Evolutionary conservation across 2,329 filamentous ascomycete genomes (phyloP).

Genomic region (Trichoderma sp.): DNA sequence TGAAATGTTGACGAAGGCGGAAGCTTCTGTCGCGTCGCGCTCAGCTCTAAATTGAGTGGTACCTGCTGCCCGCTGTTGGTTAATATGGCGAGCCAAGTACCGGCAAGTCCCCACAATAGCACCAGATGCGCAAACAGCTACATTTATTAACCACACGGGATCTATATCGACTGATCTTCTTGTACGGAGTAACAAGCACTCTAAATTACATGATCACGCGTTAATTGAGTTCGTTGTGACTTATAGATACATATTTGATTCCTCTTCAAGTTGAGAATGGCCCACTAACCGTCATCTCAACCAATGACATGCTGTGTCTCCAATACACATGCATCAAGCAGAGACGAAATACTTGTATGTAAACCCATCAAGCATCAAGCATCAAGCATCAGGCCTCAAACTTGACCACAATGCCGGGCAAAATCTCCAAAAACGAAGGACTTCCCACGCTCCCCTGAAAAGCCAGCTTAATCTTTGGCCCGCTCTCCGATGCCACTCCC

Average conservation of each 20-base stretch:
- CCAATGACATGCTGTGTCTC: no score
- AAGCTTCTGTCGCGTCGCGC: constrained; percentile 5
- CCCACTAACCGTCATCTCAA: no score
- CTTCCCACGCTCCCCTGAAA: constrained; percentile 19
- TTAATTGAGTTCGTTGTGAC: no score
- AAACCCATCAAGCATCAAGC: background rate
- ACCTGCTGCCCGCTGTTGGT: background rate
- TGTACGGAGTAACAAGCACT: no score
- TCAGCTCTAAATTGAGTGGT: background rate
- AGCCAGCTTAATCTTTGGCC: constrained; percentile 18
- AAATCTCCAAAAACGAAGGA: constrained; percentile 23
- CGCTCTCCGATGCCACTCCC: constrained; percentile 2
- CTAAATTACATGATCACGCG: no score
- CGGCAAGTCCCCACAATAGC: background rate
- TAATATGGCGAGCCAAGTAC: background rate
- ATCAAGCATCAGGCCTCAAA: constrained; percentile 16
- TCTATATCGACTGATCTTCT: background rate
- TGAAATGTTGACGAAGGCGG: background rate
- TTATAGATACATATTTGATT: no score
- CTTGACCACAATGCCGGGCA: constrained; percentile 23
- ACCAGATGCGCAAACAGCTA: background rate
- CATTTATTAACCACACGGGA: background rate
- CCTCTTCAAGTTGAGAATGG: no score
- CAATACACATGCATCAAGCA: no score
- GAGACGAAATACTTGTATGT: no score